Evolutionary conservation across 768 basidiomycete genomes (phyloP).

Genomic region (Naganishia antarctica): DNA sequence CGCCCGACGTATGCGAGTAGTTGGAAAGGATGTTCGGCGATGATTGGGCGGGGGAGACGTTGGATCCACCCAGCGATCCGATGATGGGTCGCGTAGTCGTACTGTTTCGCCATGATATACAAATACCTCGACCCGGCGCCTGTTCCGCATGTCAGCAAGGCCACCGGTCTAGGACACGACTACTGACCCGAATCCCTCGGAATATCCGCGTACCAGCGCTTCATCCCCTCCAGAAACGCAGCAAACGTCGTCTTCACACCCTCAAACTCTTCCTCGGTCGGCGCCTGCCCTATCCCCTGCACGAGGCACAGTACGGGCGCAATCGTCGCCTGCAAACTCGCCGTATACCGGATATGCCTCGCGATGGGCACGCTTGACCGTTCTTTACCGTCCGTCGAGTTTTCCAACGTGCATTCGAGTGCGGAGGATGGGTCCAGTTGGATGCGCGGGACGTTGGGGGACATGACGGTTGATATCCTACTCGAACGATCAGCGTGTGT

Average conservation of each 20-base stretch:
- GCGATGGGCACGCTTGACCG: not conserved
- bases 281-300: not conserved
- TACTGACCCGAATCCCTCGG: not conserved
- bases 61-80: conserved; percentile 9
- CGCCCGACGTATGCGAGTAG: not conserved
- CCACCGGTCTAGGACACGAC: not conserved
- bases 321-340: not conserved
- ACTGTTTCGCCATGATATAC: conserved; percentile 7
- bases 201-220: not conserved
- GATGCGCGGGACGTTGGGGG: not conserved
- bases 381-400: not conserved
- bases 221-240: not conserved
- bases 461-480: conserved; percentile 2
- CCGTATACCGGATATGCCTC: not conserved
- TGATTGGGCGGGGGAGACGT: conserved; percentile 2
- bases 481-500: not conserved
- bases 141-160: not conserved
- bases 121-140: not conserved
- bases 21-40: not conserved
- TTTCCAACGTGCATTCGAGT: not conserved
- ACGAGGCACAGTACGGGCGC: not conserved
- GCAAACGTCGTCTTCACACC: not conserved
- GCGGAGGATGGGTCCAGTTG: too few species aligned
- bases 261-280: not conserved
- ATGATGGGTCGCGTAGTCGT: conserved; percentile 1